phyloP scores from a whole-genome alignment of 2,329 filamentous ascomycete genomes.

The Zymoseptoria crescenta region DNA sequence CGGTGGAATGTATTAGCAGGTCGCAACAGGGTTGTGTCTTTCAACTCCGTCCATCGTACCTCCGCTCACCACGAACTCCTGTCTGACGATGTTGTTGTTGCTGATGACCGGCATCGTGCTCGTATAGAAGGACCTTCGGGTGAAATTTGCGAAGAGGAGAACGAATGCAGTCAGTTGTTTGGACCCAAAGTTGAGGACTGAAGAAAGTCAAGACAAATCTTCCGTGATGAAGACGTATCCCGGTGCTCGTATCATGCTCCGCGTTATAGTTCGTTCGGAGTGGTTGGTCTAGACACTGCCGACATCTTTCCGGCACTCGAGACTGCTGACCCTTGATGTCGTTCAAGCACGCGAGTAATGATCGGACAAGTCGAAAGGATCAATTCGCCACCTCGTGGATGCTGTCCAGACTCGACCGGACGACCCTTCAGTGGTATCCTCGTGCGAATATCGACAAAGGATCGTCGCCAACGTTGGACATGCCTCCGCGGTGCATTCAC shows the following conservation, averaged over 20 bases:
- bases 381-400: not conserved
- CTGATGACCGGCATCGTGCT: conserved; percentile 8
- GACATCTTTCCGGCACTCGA: not conserved
- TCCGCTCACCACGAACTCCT: conserved; percentile 4
- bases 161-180: not conserved
- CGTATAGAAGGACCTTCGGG: not conserved
- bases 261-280: not conserved
- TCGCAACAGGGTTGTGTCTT: not conserved
- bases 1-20: not conserved
- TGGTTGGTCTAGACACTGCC: not conserved
- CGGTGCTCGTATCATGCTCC: not conserved
- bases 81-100: conserved; percentile 4
- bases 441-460: not conserved
- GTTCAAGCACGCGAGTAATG: not conserved
- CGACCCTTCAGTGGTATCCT: not conserved
- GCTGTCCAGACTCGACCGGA: not conserved
- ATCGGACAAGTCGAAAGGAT: not conserved
- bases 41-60: conserved; percentile 1
- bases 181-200: not conserved
- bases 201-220: not conserved
- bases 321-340: not conserved
- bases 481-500: not conserved
- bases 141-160: not conserved
- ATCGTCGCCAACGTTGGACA: not conserved
- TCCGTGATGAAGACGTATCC: not conserved